Base-by-base conservation (phyloP, 441 rosid genomes). In the Rhodomyrtus psidioides region DNA sequence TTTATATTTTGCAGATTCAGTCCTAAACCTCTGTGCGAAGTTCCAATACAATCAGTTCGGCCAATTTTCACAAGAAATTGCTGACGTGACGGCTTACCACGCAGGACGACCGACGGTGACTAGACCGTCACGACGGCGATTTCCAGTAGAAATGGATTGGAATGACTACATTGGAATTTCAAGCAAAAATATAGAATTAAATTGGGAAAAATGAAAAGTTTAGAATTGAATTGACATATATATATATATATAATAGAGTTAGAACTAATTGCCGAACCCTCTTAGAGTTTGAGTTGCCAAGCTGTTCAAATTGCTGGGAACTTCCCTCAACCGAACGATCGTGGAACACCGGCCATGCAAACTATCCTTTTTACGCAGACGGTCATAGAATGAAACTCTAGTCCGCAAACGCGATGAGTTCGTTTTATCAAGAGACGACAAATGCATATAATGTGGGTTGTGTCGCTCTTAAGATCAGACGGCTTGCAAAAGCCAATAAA, bases 141-240 rank as follows among this genome's bases (percentile, higher is more conserved):
- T 19, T 21, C 0, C 0, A 0, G 1, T 0, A 1, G 19, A 30
- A 54, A 70, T 1, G 2, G 15, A 70, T 70, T 34, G 0, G 2
- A 39, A 34, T 0, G 8, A 17, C 0, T 21, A 21, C 2, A 70
- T 70, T 1, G 0, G 0, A 70, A 70, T 70, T 70, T 19, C 6
- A 0, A 1, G 1, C 2, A 34, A 70, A 30, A 0, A 5, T 21
- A 1, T 34, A 4, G 9, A 0, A 17, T 0, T 62, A 62, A 30
- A 4, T 17, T 17, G 0, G 2, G 0, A 21, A 62, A 17, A 16
- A 30, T 1, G 0, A 62, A 16, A 10, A 19, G 4, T 2, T 65
- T 21, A 9, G 3, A 4, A 10, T 0, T 34, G 26, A 65, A 17
- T 34, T 65, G 6, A 0, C 0, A 2, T 17, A 0, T 0, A 3